These are phyloP conservation scores for Zalerion maritima DNA, from an alignment of 495 filamentous ascomycete species.

Conservation along the genomic window DNA sequence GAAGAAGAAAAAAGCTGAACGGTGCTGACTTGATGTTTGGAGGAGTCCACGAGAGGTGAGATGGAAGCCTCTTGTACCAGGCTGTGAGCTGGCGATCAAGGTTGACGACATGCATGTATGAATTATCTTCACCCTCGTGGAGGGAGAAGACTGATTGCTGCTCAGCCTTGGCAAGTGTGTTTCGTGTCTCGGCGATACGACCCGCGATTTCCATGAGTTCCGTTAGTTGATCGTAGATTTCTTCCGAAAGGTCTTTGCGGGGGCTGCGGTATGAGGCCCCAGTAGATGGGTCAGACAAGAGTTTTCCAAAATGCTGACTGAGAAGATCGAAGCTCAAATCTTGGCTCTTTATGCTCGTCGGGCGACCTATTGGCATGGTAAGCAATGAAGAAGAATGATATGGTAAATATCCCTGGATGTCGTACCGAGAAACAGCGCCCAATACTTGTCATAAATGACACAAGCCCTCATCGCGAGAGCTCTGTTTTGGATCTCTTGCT, in stretches of 20 bases:
- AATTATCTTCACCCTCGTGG: slow-evolving; percentile 21
- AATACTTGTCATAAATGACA: slow-evolving; percentile 37
- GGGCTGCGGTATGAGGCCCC: slow-evolving; percentile 5
- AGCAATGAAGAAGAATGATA: too few relatives aligned
- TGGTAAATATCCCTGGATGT: too few relatives aligned
- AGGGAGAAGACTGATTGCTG: slow-evolving; percentile 12
- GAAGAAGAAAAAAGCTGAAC: slow-evolving; percentile 35
- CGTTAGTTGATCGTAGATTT: slow-evolving; percentile 30
- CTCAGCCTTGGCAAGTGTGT: slow-evolving; percentile 9
- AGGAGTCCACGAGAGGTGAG: slow-evolving; percentile 30
- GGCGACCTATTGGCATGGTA: too few relatives aligned
- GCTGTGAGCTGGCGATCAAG: slow-evolving; percentile 34
- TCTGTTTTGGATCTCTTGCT: slow-evolving; percentile 26
- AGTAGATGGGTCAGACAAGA: slow-evolving; percentile 14
- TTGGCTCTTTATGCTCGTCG: slow-evolving; percentile 34
- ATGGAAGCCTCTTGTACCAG: slow-evolving; percentile 36
- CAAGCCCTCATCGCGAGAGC: slow-evolving; percentile 34
- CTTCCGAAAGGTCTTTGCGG: slow-evolving; percentile 20
- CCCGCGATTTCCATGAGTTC: slow-evolving; percentile 39
- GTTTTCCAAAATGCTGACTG: slow-evolving; percentile 22
- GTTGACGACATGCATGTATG: slow-evolving; percentile 29
- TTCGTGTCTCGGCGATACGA: slow-evolving; percentile 28
- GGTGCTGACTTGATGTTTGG: slow-evolving; percentile 34
- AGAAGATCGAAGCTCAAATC: slow-evolving; percentile 32
- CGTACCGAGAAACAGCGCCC: slow-evolving; percentile 35